These are phyloP conservation scores for Lachnellula subtilissima DNA, from an alignment of 2,329 filamentous ascomycete genomes.

Conservation along the genomic window DNA sequence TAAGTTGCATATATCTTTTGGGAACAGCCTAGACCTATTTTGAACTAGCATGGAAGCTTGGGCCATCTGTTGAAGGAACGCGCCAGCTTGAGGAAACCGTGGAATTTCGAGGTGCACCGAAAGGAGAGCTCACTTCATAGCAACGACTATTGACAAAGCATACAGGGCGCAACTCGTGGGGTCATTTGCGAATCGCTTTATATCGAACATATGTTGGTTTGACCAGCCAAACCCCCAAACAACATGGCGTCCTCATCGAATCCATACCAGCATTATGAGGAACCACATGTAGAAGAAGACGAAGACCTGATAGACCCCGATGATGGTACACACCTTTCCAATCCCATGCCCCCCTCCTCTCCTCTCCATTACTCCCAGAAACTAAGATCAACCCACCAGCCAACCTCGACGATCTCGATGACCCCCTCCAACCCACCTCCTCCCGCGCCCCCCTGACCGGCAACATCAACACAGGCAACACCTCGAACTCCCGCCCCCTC, in stretches of 20 bases:
- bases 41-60: constrained; percentile 5
- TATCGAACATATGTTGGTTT: not conserved
- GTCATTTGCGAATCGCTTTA: too few relatives aligned
- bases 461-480: constrained; percentile 58
- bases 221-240: not conserved
- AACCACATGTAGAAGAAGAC: constrained; percentile 51
- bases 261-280: constrained; percentile 54
- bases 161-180: too few relatives aligned
- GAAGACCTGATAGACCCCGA: constrained; percentile 75
- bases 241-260: constrained; percentile 36
- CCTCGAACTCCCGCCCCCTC: constrained; percentile 51
- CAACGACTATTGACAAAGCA: not conserved
- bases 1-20: not conserved
- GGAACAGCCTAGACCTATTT: not conserved
- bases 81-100: constrained; percentile 21
- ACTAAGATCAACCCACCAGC: constrained; percentile 20
- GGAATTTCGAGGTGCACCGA: constrained; percentile 15
- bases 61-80: constrained; percentile 3
- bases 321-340: constrained; percentile 51
- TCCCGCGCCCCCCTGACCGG: constrained; percentile 78
- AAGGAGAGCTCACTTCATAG: not conserved
- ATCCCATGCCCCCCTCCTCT: constrained; percentile 16
- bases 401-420: constrained; percentile 70
- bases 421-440: constrained; percentile 82
- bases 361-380: constrained; percentile 1